These are phyloP conservation scores for Penicillium tannophilum DNA, from an alignment of 495 filamentous ascomycete genomes.

Conservation along the genomic window DNA sequence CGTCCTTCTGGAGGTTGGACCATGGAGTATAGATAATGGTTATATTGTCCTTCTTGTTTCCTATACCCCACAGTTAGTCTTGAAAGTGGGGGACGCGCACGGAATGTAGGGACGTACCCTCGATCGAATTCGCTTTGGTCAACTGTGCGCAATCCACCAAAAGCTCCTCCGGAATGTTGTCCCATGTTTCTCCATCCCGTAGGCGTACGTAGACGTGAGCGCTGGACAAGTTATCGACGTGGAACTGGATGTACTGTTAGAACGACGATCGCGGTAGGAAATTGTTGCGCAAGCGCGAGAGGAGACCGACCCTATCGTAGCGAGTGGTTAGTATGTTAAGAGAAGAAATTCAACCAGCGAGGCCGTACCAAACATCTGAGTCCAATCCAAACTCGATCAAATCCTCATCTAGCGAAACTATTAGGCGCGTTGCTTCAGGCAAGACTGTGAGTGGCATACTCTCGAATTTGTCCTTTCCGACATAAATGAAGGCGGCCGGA, in stretches of 20 bases:
- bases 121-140: constrained; percentile 98
- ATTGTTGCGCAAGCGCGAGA: constrained; percentile 4
- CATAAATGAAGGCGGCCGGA: constrained; percentile 83
- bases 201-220: constrained; percentile 94
- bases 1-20: constrained; percentile 94
- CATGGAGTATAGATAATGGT: constrained; percentile 97
- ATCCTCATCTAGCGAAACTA: constrained; percentile 74
- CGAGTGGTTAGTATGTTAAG: constrained; percentile 8
- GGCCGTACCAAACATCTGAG: constrained; percentile 85
- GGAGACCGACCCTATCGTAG: constrained; percentile 40
- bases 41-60: constrained; percentile 98
- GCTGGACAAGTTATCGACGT: constrained; percentile 95
- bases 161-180: constrained; percentile 72
- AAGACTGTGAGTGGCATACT: constrained; percentile 58
- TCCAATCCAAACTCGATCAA: constrained; percentile 91
- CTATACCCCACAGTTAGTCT: constrained; percentile 35
- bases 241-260: constrained; percentile 62
- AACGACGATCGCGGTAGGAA: constrained; percentile 19
- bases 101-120: constrained; percentile 56
- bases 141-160: constrained; percentile 88
- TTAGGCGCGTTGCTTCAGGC: constrained; percentile 24
- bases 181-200: constrained; percentile 81
- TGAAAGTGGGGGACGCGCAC: background rate
- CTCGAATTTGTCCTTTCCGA: constrained; percentile 98
- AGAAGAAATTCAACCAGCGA: background rate